Evolutionary conservation across 345 rosid genomes (phyloP).

Genomic region (Rhodomyrtus tomentosa): DNA sequence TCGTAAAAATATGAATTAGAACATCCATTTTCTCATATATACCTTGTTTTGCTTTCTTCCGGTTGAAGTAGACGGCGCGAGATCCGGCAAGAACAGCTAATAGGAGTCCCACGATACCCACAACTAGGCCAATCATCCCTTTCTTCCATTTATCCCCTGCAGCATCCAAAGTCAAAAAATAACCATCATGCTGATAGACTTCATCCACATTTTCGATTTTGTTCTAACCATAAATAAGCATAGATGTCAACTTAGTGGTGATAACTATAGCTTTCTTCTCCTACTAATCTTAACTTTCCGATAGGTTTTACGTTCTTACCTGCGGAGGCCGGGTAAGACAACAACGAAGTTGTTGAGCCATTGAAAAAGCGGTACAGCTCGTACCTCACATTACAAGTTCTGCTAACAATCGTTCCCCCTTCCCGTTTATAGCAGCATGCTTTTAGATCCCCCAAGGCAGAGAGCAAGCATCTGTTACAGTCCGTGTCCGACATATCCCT

Average conservation of each 20-base stretch:
- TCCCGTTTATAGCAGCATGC: constrained; percentile 1
- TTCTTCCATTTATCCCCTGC: constrained; percentile 14
- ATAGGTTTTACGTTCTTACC: constrained; percentile 2
- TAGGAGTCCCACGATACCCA: neutral
- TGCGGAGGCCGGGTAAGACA: neutral
- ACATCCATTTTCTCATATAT: neutral
- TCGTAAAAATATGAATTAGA: neutral
- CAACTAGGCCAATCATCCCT: constrained; percentile 1
- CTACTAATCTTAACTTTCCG: neutral
- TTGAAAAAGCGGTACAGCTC: constrained; percentile 16
- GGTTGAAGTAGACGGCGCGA: neutral
- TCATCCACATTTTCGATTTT: neutral
- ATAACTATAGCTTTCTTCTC: neutral
- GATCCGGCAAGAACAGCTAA: constrained; percentile 7
- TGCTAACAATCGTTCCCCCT: constrained; percentile 21
- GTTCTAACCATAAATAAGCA: neutral
- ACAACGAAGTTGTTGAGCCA: neutral
- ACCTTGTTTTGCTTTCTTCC: neutral
- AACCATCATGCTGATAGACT: neutral
- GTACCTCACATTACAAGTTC: constrained; percentile 24
- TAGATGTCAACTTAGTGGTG: neutral
- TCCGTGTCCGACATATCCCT: constrained; percentile 9
- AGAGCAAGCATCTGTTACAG: constrained; percentile 7
- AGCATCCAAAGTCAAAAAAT: neutral
- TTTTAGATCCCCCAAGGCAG: constrained; percentile 11